Evolutionary conservation across 2,329 filamentous ascomycete genomes (phyloP), one percentile per base, ranked within the genome.

Genomic region (Hypocreales sp.): DNA sequence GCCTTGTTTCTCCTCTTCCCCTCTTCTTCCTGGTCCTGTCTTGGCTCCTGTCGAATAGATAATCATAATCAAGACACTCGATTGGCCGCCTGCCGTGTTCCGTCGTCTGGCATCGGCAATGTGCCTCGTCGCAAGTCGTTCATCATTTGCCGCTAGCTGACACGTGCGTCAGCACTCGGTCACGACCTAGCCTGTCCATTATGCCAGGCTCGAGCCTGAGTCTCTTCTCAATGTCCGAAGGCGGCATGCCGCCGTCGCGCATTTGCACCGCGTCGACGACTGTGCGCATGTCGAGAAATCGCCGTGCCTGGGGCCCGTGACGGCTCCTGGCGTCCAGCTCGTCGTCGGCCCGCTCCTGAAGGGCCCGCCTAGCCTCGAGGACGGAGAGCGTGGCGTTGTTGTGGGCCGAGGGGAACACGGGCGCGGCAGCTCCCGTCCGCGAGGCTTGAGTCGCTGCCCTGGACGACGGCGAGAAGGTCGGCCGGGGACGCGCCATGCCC

Each of bases 401-500:
- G 13, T 39, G 34, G 4, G 43, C 42, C 2, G 51, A 42, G 2
- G 50, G 41, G 30, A 46, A 53, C 2, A 40, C 14, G 5, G 50
- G 47, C n/a, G 15, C 25, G 2, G 34, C 28, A 7, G 32, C 20
- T 3, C 47, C 38, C 31, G 36, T 35, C 26, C 36, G 15, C 29
- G 37, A 5, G 30, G 33, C 4, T 18, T 39, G 30, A 9, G 35
- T 17, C 15, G 38, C 35, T 7, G 54, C 62, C 3, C 50, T 64
- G 7, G 64, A 69, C 2, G 63, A 66, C 15, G 60, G 51, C 5
- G 64, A 69, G 25, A 55, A 60, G 5, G 61, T 67, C 17, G 66
- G 64, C 35, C 61, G 64, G 5, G 67, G 64, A 25, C 64, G 55
- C 7, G 56, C 65, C 17, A 68, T 50, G 40, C 66, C 67, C 58